Percentiles rank a stretch among this genome's conserved stretches.
These are phyloP conservation scores for Diplodia intermedia DNA, from an alignment of 2,329 filamentous ascomycete species.

Conservation along the genomic window DNA sequence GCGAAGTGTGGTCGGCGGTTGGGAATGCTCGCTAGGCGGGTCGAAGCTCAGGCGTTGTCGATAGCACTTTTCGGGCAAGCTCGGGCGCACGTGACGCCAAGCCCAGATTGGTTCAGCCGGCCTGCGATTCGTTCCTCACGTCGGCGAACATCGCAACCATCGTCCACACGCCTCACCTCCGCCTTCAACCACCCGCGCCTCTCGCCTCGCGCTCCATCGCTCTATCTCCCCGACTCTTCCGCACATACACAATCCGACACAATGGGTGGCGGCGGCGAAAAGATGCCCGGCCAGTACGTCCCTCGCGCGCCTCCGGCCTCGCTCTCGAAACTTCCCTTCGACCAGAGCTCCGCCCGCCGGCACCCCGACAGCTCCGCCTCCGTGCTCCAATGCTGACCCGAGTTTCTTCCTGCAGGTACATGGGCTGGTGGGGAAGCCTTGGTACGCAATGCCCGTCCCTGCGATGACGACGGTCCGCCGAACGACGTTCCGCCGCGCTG, in stretches of 20 bases:
- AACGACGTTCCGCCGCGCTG: constrained; percentile 3
- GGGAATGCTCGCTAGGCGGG: constrained; percentile 16
- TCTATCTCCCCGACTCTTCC: constrained; percentile 10
- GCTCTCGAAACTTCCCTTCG: constrained; percentile 1
- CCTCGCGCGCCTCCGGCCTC: constrained; percentile 1
- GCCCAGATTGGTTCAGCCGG: constrained; percentile 25
- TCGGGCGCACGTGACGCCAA: constrained; percentile 32
- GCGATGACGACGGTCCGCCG: not conserved
- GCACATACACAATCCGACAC: constrained; percentile 23
- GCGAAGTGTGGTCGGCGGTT: not conserved
- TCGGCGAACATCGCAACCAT: constrained; percentile 28
- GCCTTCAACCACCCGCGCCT: constrained; percentile 1
- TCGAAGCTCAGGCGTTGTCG: constrained; percentile 23
- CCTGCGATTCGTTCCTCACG: constrained; percentile 26
- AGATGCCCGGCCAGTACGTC: constrained; percentile 36
- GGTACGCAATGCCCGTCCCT: constrained; percentile 31
- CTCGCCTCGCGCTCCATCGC: constrained; percentile 5
- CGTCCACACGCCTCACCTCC: constrained; percentile 9
- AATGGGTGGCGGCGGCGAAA: constrained; percentile 37
- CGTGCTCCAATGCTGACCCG: constrained; percentile 31
- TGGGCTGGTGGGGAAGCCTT: constrained; percentile 36
- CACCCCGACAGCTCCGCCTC: constrained; percentile 14
- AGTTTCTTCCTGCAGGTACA: constrained; percentile 34
- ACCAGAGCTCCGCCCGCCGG: constrained; percentile 10
- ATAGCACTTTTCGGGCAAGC: constrained; percentile 31